These are phyloP conservation scores for Poronia punctata DNA, from an alignment of 495 filamentous ascomycete species.

Conservation along the genomic window DNA sequence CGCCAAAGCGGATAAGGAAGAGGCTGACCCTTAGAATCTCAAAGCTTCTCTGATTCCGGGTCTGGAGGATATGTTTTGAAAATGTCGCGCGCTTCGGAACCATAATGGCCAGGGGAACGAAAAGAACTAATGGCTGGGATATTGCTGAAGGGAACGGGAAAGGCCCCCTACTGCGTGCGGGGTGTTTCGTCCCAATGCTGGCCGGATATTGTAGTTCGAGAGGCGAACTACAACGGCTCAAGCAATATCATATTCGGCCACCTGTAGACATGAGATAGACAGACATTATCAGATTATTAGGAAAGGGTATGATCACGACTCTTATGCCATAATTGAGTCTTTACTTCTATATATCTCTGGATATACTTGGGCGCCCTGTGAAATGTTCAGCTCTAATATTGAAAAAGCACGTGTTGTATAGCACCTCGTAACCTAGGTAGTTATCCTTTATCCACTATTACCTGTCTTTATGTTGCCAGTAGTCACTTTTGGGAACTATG, in stretches of 20 bases:
- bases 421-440: too few relatives aligned
- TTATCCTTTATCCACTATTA: too few relatives aligned
- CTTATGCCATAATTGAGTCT: not conserved
- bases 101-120: not conserved
- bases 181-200: not conserved
- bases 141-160: constrained; percentile 2
- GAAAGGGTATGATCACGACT: constrained; percentile 6
- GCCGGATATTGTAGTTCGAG: constrained; percentile 7
- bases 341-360: not conserved
- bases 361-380: too few relatives aligned
- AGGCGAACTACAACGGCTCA: constrained; percentile 7
- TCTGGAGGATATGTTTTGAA: not conserved
- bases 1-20: constrained; percentile 36
- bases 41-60: not conserved
- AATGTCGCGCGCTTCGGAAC: too few relatives aligned
- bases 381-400: too few relatives aligned
- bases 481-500: too few relatives aligned
- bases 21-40: constrained; percentile 24
- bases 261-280: constrained; percentile 9
- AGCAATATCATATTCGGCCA: constrained; percentile 1
- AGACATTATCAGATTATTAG: too few relatives aligned
- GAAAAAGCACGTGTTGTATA: too few relatives aligned
- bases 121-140: constrained; percentile 9
- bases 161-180: constrained; percentile 2
- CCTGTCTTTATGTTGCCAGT: too few relatives aligned